Percentiles rank a stretch among this genome's conserved stretches.
Evolutionary conservation across 257 asterid species (phyloP).

Genomic region (Mitragyna speciosa): DNA sequence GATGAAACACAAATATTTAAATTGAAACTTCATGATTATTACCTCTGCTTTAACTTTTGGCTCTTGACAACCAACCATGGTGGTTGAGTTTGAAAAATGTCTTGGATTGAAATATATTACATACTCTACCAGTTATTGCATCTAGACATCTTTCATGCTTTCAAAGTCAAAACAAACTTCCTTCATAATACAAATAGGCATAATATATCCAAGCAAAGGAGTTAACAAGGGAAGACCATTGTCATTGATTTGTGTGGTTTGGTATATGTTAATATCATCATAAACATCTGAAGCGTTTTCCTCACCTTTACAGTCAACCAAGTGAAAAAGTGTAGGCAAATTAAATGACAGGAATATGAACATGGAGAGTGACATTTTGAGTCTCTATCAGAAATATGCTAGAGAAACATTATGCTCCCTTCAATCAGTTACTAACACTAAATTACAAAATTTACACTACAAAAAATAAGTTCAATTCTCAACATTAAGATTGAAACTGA

Average conservation of each 20-base stretch:
- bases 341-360: not conserved
- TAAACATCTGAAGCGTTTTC: not conserved
- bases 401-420: not conserved
- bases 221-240: no score
- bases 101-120: not conserved
- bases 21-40: not conserved
- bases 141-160: no score
- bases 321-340: not conserved
- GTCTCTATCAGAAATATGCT: not conserved
- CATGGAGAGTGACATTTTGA: not conserved
- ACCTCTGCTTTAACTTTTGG: not conserved
- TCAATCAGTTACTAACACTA: not conserved
- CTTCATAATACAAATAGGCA: not conserved
- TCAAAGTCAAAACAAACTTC: not conserved
- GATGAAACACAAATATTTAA: no score
- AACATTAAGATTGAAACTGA: not conserved
- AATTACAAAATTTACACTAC: not conserved
- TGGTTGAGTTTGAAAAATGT: not conserved
- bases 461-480: not conserved
- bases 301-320: not conserved
- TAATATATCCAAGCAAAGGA: no score
- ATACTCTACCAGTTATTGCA: not conserved
- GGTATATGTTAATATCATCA: slow-evolving; percentile 6
- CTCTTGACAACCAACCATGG: not conserved
- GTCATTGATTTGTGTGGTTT: not conserved